Evolutionary conservation across 768 basidiomycete genomes (phyloP), one percentile per base, ranked within the genome.

Genomic region (Paxillus involutus): DNA sequence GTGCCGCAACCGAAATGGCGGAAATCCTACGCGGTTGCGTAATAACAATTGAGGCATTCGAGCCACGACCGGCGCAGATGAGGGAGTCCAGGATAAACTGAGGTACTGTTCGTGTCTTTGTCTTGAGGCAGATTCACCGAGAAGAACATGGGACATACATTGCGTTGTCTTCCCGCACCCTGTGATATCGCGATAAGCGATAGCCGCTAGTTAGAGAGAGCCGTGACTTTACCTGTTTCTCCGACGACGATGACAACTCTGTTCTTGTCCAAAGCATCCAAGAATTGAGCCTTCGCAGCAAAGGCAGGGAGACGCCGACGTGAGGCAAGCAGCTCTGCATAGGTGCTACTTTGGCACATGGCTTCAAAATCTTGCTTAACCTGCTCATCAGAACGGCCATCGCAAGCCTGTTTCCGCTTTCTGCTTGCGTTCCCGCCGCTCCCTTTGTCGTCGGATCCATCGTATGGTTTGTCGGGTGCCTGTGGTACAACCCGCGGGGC

Each of bases 101-200:
- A 13, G 95, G 94, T 7, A 95, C 88, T 87, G 19, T 57, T 40
- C 55, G 24, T 46, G 42, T 47, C 41, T 46, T 0, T 9, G 51
- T 30, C 41, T 44, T 37, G 32, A 54, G 33, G 35, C 24, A 39
- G 19, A 47, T 44, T 35, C 36, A 26, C 30, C 17, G 4, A 10
- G 26, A 45, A 14, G 32, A 29, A 42, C 5, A 21, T 16, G 32
- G 47, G 19, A 57, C 78, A 55, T 61, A 91, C 89, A 64, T 63
- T 94, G 92, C 0, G 92, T 94, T 2, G 92, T 94, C 71, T 98
- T 98, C 26, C 94, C 94, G 47, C 88, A 92, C 46, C 94, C 89
- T 80, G 63, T 55, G 37, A 19, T 33, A 29, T 48, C 32, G 17
- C 21, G 24, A 32, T 63, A 17, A 67, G 48, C 29, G 30, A 49